Conservation (phyloP, 768 basidiomycete genomes). For the Mycena rebaudengoi region DNA sequence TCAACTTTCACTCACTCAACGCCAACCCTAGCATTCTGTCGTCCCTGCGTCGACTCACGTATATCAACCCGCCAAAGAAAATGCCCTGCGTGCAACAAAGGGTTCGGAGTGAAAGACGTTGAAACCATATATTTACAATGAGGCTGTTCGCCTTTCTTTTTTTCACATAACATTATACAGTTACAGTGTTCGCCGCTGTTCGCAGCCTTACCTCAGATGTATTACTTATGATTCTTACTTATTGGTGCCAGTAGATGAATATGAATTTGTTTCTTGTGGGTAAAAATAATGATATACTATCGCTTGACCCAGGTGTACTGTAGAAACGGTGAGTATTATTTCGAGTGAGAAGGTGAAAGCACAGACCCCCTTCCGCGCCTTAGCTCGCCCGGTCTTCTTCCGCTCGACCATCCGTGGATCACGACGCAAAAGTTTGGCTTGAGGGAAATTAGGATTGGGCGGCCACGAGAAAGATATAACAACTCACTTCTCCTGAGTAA, state of each 20-base stretch:
- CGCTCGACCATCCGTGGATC: slow-evolving; percentile 99
- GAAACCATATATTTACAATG: slow-evolving; percentile 57
- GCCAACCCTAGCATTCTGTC: slow-evolving; percentile 77
- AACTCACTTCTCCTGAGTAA: slow-evolving; percentile 78
- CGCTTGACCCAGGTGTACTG: slow-evolving; percentile 98
- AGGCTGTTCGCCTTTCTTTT: slow-evolving; percentile 15
- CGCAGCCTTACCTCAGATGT: slow-evolving; percentile 10
- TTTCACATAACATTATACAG: slow-evolving; percentile 22
- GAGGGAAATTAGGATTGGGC: slow-evolving; percentile 2
- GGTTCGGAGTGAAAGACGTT: slow-evolving; percentile 87
- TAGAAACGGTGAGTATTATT: slow-evolving; percentile 17
- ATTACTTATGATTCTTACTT: slow-evolving; percentile 22
- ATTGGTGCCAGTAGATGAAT: slow-evolving; percentile 23
- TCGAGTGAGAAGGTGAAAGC: not conserved
- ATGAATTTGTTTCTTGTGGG: slow-evolving; percentile 11
- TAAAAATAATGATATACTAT: slow-evolving; percentile 45
- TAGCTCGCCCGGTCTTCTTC: slow-evolving; percentile 93
- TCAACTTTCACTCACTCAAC: not conserved
- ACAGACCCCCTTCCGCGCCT: slow-evolving; percentile 92
- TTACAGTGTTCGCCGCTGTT: slow-evolving; percentile 9
- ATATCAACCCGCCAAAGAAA: slow-evolving; percentile 91
- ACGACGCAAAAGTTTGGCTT: slow-evolving; percentile 86
- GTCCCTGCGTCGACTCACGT: slow-evolving; percentile 85
- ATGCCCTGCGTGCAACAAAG: slow-evolving; percentile 87
- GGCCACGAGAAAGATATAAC: not conserved